phyloP scores from a whole-genome alignment of 140 eudicot species.

The Artemisia princeps region DNA sequence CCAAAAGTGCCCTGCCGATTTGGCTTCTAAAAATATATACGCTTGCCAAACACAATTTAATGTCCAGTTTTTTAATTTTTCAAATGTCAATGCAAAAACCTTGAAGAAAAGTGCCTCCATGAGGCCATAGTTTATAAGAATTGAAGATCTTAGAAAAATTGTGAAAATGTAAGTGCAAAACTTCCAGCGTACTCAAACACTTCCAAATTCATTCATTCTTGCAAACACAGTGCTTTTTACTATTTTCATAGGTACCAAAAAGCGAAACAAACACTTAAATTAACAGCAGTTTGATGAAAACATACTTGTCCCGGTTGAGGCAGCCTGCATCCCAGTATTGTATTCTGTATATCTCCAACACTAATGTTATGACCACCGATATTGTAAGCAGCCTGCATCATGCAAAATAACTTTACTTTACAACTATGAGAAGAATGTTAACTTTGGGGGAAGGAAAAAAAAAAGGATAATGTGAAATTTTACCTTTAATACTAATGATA shows the following conservation, averaged over 20 bases:
- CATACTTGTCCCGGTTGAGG: slow-evolving; percentile 91
- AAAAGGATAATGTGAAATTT: neutral
- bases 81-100: neutral
- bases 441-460: neutral
- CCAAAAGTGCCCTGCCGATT: too few species aligned
- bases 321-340: slow-evolving; percentile 60
- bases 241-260: neutral
- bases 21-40: too few species aligned
- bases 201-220: neutral
- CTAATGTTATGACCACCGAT: slow-evolving; percentile 76
- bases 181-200: neutral
- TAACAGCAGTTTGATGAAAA: slow-evolving; percentile 11
- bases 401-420: slow-evolving; percentile 14
- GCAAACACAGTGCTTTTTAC: neutral
- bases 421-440: neutral
- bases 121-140: neutral
- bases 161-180: slow-evolving; percentile 2
- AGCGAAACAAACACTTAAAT: neutral
- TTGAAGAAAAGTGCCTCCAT: neutral
- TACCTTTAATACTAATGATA: slow-evolving; percentile 70
- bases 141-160: neutral
- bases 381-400: slow-evolving; percentile 71
- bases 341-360: slow-evolving; percentile 72
- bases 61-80: neutral
- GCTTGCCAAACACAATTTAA: neutral